Percentiles rank a stretch among this genome's conserved stretches.
phyloP scores from a whole-genome alignment of 306 rosid species.

The Vigna radiata region DNA sequence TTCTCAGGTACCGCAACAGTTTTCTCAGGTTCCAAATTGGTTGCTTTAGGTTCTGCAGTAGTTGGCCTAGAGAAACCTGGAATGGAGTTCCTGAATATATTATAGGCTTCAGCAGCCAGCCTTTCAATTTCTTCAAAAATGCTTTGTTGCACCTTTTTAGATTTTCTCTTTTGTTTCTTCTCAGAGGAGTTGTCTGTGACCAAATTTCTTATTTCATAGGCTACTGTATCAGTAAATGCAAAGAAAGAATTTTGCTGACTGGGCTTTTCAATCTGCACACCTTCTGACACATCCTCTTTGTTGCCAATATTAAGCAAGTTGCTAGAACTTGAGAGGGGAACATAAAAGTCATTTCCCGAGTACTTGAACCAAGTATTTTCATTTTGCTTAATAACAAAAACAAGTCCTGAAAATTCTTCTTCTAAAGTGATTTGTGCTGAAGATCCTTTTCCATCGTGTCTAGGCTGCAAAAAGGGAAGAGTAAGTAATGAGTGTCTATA shows the following conservation, averaged over 20 bases:
- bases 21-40: slow-evolving; percentile 28
- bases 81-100: slow-evolving; percentile 70
- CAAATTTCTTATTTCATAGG: slow-evolving; percentile 65
- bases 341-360: slow-evolving; percentile 71
- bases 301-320: slow-evolving; percentile 31
- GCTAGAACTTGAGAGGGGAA: slow-evolving; percentile 64
- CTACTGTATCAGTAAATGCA: slow-evolving; percentile 58
- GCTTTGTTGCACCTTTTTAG: slow-evolving; percentile 61
- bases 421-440: slow-evolving; percentile 65
- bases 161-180: slow-evolving; percentile 54
- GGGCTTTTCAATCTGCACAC: slow-evolving; percentile 43
- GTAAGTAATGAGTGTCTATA: not conserved
- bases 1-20: slow-evolving; percentile 16
- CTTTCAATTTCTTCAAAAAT: slow-evolving; percentile 81
- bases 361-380: slow-evolving; percentile 72
- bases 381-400: slow-evolving; percentile 76
- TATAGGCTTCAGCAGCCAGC: slow-evolving; percentile 86
- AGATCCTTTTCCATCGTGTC: slow-evolving; percentile 60
- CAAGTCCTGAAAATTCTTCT: slow-evolving; percentile 67
- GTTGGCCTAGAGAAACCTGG: slow-evolving; percentile 58
- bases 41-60: slow-evolving; percentile 41
- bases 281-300: slow-evolving; percentile 44
- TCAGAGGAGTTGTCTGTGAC: slow-evolving; percentile 59
- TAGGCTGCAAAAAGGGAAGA: slow-evolving; percentile 59
- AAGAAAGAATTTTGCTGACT: slow-evolving; percentile 46